phyloP scores from a whole-genome alignment of 169 alveolate genomes.

The Pseudocohnilembus persalinus region DNA sequence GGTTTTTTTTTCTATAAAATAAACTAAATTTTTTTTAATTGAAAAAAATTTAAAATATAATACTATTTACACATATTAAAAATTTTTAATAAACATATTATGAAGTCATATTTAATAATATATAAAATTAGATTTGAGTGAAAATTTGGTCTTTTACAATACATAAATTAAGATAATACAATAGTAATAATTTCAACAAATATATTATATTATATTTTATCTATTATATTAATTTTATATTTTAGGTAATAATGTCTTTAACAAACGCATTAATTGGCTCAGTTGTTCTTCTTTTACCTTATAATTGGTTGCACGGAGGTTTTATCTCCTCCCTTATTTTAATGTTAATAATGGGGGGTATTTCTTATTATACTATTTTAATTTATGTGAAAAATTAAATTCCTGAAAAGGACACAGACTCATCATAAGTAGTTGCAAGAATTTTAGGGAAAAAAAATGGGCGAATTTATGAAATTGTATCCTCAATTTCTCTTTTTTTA shows the following conservation, averaged over 20 bases:
- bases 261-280: constrained; percentile 15
- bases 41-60: no score
- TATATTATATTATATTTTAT: no score
- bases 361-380: constrained; percentile 3
- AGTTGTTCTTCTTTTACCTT: constrained; percentile 9
- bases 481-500: constrained; percentile 1
- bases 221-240: no score
- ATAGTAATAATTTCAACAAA: no score
- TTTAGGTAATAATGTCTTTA: constrained; percentile 2
- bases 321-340: constrained; percentile 5
- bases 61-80: no score
- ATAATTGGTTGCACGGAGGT: constrained; percentile 10
- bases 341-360: constrained; percentile 13
- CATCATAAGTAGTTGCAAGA: constrained; percentile 1
- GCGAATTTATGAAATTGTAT: not conserved
- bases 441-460: constrained; percentile 23
- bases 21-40: no score
- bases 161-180: no score
- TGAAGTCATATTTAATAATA: no score
- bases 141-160: no score
- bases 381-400: not conserved
- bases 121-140: no score
- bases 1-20: no score
- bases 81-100: no score
- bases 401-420: constrained; percentile 4